Conservation (phyloP, 148 eudicot species). For the Heliamphora exappendiculata region DNA sequence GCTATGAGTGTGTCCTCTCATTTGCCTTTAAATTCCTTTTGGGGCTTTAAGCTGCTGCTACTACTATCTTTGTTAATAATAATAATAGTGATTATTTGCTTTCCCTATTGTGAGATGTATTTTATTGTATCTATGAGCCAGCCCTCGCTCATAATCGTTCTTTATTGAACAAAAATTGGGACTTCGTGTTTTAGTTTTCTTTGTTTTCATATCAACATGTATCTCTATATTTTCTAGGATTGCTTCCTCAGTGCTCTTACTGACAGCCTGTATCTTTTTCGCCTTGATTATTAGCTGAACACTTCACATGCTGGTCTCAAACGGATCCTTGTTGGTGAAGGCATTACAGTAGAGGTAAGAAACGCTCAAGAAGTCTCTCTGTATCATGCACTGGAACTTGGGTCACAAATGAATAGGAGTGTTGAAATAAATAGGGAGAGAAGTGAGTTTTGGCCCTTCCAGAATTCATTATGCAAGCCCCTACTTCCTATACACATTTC, state of each 20-base stretch:
- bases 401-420: slow-evolving; percentile 17
- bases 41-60: not conserved
- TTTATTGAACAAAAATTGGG: not conserved
- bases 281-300: slow-evolving; percentile 34
- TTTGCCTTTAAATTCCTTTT: not conserved
- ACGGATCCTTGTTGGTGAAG: slow-evolving; percentile 48
- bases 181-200: not conserved
- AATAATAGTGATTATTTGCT: not conserved
- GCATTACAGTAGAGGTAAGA: slow-evolving; percentile 41
- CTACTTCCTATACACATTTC: slow-evolving; percentile 36
- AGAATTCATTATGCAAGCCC: slow-evolving; percentile 26
- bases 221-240: not conserved
- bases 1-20: not conserved
- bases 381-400: slow-evolving; percentile 22
- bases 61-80: not conserved
- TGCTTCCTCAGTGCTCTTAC: not conserved
- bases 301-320: slow-evolving; percentile 40
- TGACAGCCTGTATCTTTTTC: slow-evolving; percentile 3
- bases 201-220: not conserved
- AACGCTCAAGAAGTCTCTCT: slow-evolving; percentile 44
- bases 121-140: not conserved
- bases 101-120: not conserved
- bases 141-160: not conserved
- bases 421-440: not conserved
- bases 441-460: slow-evolving; percentile 14